A percentile compares a stretch with the other conserved stretches of the same genome.
Conservation (phyloP, 2,329 filamentous ascomycete species). For the Trichoderma sp. region DNA sequence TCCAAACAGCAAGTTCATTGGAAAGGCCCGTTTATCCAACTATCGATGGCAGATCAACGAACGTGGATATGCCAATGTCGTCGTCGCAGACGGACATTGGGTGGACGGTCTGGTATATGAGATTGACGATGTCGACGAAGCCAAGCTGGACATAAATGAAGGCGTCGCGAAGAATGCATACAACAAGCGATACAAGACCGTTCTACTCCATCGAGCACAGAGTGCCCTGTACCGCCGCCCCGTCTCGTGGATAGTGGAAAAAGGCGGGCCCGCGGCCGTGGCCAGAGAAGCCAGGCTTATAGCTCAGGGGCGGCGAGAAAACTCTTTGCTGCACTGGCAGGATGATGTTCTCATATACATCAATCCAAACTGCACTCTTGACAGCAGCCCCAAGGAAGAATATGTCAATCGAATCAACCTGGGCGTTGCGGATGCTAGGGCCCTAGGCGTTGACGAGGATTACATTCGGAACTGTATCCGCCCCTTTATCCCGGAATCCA, state of each 20-base stretch:
- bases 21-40: conserved; percentile 42
- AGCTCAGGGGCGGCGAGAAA: conserved; percentile 26
- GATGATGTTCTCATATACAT: conserved; percentile 45
- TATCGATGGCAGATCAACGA: conserved; percentile 51
- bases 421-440: conserved; percentile 41
- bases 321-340: conserved; percentile 32
- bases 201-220: conserved; percentile 39
- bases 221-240: conserved; percentile 41
- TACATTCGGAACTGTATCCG: conserved; percentile 43
- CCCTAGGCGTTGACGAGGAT: conserved; percentile 39
- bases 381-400: conserved; percentile 42
- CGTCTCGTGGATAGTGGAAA: conserved; percentile 42
- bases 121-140: conserved; percentile 42
- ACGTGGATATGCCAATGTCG: conserved; percentile 49
- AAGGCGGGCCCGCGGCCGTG: conserved; percentile 38
- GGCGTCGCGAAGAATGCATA: conserved; percentile 45
- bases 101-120: conserved; percentile 48
- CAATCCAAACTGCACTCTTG: conserved; percentile 37
- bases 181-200: conserved; percentile 38
- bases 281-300: conserved; percentile 30
- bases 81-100: conserved; percentile 37
- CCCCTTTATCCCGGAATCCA: conserved; percentile 38
- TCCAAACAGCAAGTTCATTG: conserved; percentile 44
- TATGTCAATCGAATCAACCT: conserved; percentile 45
- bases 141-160: conserved; percentile 44